Conservation (phyloP, 129 eudicot genomes). For the Artemisia argyi region DNA sequence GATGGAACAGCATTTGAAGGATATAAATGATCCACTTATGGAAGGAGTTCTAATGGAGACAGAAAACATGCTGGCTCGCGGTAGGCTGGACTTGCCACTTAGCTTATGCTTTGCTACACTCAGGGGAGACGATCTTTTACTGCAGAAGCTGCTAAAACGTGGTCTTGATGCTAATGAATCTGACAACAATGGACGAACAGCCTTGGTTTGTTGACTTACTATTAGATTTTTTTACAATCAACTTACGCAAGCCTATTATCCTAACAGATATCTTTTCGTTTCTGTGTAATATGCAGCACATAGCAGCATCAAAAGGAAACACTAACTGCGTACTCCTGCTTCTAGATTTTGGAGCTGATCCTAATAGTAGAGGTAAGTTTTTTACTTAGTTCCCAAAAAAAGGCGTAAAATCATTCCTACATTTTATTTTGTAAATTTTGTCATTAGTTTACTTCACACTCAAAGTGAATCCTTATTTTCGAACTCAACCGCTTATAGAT, state of each 20-base stretch:
- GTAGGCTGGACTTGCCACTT: slow-evolving; percentile 88
- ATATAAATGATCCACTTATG: slow-evolving; percentile 64
- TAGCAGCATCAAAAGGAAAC: slow-evolving; percentile 87
- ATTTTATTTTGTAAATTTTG: not conserved
- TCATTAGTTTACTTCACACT: not conserved
- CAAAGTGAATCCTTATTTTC: not conserved
- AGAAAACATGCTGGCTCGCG: slow-evolving; percentile 86
- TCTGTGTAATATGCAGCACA: slow-evolving; percentile 52
- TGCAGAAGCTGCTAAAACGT: slow-evolving; percentile 72
- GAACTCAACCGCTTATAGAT: not conserved
- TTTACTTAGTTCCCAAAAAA: not conserved
- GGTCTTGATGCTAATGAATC: slow-evolving; percentile 97
- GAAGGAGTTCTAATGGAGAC: slow-evolving; percentile 82
- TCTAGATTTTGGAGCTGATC: slow-evolving; percentile 87
- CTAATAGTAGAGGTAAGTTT: slow-evolving; percentile 74
- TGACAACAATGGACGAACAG: slow-evolving; percentile 88
- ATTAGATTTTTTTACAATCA: no score
- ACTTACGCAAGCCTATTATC: no score
- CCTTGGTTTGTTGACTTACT: slow-evolving; percentile 50
- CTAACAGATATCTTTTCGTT: not conserved
- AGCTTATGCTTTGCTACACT: slow-evolving; percentile 88
- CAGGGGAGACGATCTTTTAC: slow-evolving; percentile 68
- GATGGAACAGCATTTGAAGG: slow-evolving; percentile 75
- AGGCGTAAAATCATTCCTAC: not conserved
- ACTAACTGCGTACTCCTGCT: slow-evolving; percentile 81